A percentile compares a stretch with the other conserved stretches of the same genome.
Conservation (phyloP, 2,329 filamentous ascomycete genomes). For the Curvularia sp. region DNA sequence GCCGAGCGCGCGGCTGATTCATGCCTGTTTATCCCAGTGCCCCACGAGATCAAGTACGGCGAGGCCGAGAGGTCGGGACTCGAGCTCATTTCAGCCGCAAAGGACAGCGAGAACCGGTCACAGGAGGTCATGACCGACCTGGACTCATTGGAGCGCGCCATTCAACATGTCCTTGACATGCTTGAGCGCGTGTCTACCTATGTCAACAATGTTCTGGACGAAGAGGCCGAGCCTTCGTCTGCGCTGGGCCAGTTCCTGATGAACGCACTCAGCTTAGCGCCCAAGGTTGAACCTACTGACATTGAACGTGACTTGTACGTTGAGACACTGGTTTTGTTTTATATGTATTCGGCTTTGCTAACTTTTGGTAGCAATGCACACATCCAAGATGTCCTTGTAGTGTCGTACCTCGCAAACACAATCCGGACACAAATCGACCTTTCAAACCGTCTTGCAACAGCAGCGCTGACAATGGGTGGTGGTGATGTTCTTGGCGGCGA, state of each 20-base stretch:
- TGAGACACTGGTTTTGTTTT: neutral
- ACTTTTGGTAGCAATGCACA: conserved; percentile 80
- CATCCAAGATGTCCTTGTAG: conserved; percentile 97
- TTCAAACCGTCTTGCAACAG: conserved; percentile 86
- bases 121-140: conserved; percentile 84
- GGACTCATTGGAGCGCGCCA: conserved; percentile 82
- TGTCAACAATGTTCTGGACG: conserved; percentile 91
- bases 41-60: conserved; percentile 89
- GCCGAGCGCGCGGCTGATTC: conserved; percentile 94
- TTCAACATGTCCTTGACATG: conserved; percentile 87
- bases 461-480: conserved; percentile 58
- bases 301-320: conserved; percentile 92
- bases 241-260: conserved; percentile 94
- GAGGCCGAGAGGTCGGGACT: conserved; percentile 79
- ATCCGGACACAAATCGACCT: conserved; percentile 99
- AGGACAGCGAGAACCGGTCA: conserved; percentile 76
- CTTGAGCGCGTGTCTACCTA: conserved; percentile 91
- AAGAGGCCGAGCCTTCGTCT: conserved; percentile 87
- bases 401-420: conserved; percentile 97
- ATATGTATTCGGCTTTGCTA: conserved; percentile 33
- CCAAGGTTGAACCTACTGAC: conserved; percentile 88
- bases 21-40: conserved; percentile 96
- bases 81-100: conserved; percentile 83
- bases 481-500: conserved; percentile 49
- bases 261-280: conserved; percentile 89